A percentile compares a stretch with the other conserved stretches of the same genome.
These are phyloP conservation scores for Dactylellina leptospora DNA, from an alignment of 2,329 filamentous ascomycete genomes.

Conservation along the genomic window DNA sequence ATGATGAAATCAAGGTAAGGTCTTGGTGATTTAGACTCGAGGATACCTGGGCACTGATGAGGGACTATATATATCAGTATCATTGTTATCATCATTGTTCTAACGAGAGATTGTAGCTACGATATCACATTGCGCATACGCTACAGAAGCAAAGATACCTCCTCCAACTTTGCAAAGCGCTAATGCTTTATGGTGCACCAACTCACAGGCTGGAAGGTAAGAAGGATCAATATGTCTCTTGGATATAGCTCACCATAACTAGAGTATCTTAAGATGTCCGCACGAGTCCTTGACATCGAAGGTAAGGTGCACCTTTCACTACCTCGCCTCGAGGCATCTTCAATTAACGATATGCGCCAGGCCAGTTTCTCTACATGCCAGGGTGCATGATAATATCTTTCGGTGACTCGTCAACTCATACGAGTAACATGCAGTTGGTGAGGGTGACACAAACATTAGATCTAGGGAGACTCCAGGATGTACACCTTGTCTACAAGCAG, in stretches of 20 bases:
- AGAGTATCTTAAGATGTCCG: slow-evolving; percentile 88
- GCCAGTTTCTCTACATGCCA: slow-evolving; percentile 88
- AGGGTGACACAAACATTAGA: slow-evolving; percentile 74
- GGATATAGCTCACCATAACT: slow-evolving; percentile 3
- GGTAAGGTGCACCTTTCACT: slow-evolving; percentile 58
- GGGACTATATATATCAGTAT: neutral
- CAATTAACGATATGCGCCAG: neutral
- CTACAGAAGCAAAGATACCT: slow-evolving; percentile 83
- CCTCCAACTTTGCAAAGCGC: slow-evolving; percentile 80
- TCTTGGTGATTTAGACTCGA: neutral
- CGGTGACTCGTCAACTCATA: slow-evolving; percentile 76
- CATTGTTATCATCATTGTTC: neutral
- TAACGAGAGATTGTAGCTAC: slow-evolving; percentile 64
- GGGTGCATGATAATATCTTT: slow-evolving; percentile 96
- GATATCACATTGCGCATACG: slow-evolving; percentile 72
- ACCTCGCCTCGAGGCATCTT: neutral
- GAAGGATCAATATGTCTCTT: neutral
- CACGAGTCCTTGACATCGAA: slow-evolving; percentile 86
- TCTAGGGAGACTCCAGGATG: slow-evolving; percentile 76
- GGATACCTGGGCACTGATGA: neutral
- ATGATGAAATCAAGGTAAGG: slow-evolving; percentile 63
- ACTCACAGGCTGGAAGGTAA: slow-evolving; percentile 82
- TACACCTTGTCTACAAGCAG: slow-evolving; percentile 80
- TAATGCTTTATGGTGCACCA: slow-evolving; percentile 91
- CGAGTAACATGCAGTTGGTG: slow-evolving; percentile 80